Base-by-base conservation (phyloP, 2,329 filamentous ascomycete genomes). In the Esteya vermicola region DNA sequence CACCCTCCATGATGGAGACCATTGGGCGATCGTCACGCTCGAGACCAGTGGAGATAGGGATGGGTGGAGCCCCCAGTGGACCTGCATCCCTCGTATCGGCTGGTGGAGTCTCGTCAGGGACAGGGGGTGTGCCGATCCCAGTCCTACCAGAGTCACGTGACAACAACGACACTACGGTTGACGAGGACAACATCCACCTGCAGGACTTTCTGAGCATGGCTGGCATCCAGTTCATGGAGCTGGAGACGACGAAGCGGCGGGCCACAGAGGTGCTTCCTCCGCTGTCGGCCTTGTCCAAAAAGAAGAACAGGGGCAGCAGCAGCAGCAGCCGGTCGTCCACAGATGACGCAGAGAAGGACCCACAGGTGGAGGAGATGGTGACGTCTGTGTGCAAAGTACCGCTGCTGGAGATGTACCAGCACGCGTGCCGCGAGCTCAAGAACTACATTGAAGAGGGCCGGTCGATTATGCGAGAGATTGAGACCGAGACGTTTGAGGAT, bases 201-300 rank as follows among this genome's bases (percentile, higher is more conserved):
- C 85, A 94, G 50, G 83, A 94, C 39, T 98, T 98, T 60, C 64
- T 98, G 33, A 85, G 93, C 46, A 78, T 94, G 76, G 95, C 89
- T 3, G 93, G 85, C 43, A 94, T 98, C 52, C 84, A 88, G 40
- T 98, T 98, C 62, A 95, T 98, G 83, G 91, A 98, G 55, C 68
- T 98, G 37, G 94, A 81, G n/a, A 94, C 89, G 0, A 95, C 88
- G 1, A 96, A 96, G 57, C 72, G 89, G 48, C 74, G 91, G 41
- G 82, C 93, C 51, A 96, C 89, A 0, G 77, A 81, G 34, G 81
- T 74, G 3, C 4, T 10, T 8, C 26, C 25, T 14, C 12, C 25
- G 21, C 16, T 10, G n/a, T n/a, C n/a, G n/a, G n/a, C n/a, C n/a
- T n/a, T n/a, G n/a, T n/a, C n/a, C n/a, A n/a, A n/a, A n/a, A n/a